Base-by-base conservation (phyloP, 2,329 filamentous ascomycete species). In the Sporothrix humicola region DNA sequence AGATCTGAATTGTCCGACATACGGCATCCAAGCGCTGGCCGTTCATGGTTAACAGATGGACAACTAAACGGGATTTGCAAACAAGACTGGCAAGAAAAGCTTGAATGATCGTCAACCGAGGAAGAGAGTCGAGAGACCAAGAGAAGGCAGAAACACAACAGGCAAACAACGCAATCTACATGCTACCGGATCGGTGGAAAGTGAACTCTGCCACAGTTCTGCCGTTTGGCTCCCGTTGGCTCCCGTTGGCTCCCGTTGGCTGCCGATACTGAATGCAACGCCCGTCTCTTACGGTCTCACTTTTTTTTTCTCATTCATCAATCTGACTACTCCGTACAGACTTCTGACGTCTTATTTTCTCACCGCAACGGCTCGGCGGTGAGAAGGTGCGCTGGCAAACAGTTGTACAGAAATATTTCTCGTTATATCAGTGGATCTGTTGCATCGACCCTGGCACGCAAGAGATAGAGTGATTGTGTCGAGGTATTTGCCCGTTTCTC, bases 151-250 rank as follows among this genome's bases (percentile, higher is more conserved):
- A 56, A 5, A 23, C 54, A 7, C 26, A 61, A 15, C 23, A 10
- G 13, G 6, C 31, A 4, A 42, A 10, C 31, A 20, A 17, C 9
- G 7, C 59, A 63, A 63, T 63, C 59, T 63, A 63, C 37, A 44
- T 63, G 59, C 37, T 63, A 63, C 59, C 59, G 59, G 59, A 44
- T 44, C 59, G 37, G 59, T 63, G 17, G 59, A 63, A 37, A 44
- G 59, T 20, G 0, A 8, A 31, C 31, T 37, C 31, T 37, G 31
- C 31, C 31, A 37, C 31, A 37, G 31, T 3, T 3, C 37, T 20
- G 17, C 59, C 31, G 15, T 10, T 37, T n/a, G 23, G 23, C 13
- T 15, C 13, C 26, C 56, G 54, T 26, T 61, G 58, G 58, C 17
- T 3, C 9, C 37, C 31, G 56, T 37, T 37, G 26, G 56, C 15